Evolutionary conservation across 441 rosid genomes (phyloP), one percentile per base, ranked within the genome.

Genomic region (Mallotus repandus): DNA sequence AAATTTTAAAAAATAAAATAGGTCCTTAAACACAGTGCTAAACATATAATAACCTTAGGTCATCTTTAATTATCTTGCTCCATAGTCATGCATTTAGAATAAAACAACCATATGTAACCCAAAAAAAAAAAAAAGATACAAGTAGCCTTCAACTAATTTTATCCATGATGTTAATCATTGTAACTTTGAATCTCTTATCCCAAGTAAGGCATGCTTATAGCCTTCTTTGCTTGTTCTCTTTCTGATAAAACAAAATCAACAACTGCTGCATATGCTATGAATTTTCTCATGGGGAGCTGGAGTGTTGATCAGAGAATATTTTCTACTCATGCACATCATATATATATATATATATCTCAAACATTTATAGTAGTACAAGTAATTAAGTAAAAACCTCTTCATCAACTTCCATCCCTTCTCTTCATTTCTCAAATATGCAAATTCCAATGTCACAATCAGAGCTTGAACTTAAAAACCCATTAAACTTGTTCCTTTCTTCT

Each of bases 361-460:
- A 71, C 76, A 68, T 71, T 69, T 22, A 21, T 77, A 63, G 63
- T 67, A 66, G 38, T 65, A 62, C 45, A n/a, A 45, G 65, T 61
- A 57, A 43, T 14, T 14, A 38, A 76, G 64, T 50, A 16, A 77
- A 38, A 69, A 16, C 68, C 70, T 55, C 73, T 71, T 79, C 71
- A 55, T 14, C 19, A 38, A 25, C 38, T 1, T 16, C 46, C 25
- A 15, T 21, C 43, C 10, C 15, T 63, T 63, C 14, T 15, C 65
- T 69, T 88, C 79, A 81, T 76, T 86, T 77, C 66, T 91, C 91
- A 81, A 89, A 91, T 80, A 89, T 66, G 86, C 90, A 87, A 74
- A 89, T 88, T 82, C 86, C 89, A 73, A 85, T 66, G 69, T 86
- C 91, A 77, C 83, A 80, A 52, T 87, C 96, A 63, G 85, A 82